Conservation (phyloP, 1,139 yeast species). For the Zygosaccharomyces sapae region DNA sequence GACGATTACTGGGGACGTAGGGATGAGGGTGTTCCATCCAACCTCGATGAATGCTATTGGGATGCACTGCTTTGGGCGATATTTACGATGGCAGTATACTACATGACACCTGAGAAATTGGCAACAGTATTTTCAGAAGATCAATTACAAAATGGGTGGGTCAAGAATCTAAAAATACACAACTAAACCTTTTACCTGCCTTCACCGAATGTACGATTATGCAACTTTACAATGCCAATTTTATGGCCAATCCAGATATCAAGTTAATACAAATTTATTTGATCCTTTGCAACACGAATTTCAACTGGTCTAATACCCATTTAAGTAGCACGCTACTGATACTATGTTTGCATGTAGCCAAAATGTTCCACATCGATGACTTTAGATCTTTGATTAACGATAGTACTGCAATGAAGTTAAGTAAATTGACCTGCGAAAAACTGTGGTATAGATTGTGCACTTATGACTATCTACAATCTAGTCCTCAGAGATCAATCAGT, state of each 20-base stretch:
- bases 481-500: slow-evolving; percentile 22
- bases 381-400: slow-evolving; percentile 24
- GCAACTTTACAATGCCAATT: slow-evolving; percentile 21
- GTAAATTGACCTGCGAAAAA: slow-evolving; percentile 27
- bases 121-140: slow-evolving; percentile 13
- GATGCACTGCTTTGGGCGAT: slow-evolving; percentile 32
- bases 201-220: slow-evolving; percentile 20
- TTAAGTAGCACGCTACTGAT: slow-evolving; percentile 22
- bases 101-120: slow-evolving; percentile 24
- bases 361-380: slow-evolving; percentile 22
- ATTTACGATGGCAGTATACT: slow-evolving; percentile 30
- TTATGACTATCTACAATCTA: slow-evolving; percentile 28
- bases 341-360: slow-evolving; percentile 27
- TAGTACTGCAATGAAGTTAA: slow-evolving; percentile 22
- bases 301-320: slow-evolving; percentile 15
- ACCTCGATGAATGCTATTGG: slow-evolving; percentile 25
- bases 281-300: slow-evolving; percentile 28
- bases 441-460: slow-evolving; percentile 31
- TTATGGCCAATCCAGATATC: slow-evolving; percentile 27
- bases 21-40: slow-evolving; percentile 7
- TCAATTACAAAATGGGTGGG: slow-evolving; percentile 8
- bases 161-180: slow-evolving; percentile 9
- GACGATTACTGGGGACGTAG: slow-evolving; percentile 28
- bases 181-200: slow-evolving; percentile 14
- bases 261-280: slow-evolving; percentile 27